Evolutionary conservation across 2,329 filamentous ascomycete species (phyloP).

Genomic region (Arthrobotrys megalospora): DNA sequence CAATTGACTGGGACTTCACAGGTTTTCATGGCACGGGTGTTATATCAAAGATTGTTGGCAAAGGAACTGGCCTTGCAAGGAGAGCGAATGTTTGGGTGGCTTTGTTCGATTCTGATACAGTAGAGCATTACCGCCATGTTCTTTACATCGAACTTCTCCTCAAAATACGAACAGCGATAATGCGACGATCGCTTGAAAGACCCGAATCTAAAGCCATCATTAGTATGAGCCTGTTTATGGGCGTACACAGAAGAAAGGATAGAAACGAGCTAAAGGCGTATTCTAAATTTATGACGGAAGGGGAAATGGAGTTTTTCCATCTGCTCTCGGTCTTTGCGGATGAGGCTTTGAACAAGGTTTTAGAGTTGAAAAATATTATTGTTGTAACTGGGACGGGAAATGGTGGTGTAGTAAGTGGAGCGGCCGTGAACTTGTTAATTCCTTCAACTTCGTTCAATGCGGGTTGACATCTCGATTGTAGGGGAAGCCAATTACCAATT

Average conservation of each 20-base stretch:
- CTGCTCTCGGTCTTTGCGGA: constrained; percentile 9
- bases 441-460: background rate
- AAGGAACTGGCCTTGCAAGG: constrained; percentile 18
- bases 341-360: background rate
- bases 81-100: constrained; percentile 11
- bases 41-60: constrained; percentile 33
- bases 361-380: constrained; percentile 3
- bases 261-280: background rate
- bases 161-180: constrained; percentile 7
- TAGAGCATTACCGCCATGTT: background rate
- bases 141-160: constrained; percentile 8
- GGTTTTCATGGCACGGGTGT: constrained; percentile 10
- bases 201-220: constrained; percentile 15
- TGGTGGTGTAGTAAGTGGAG: constrained; percentile 5
- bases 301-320: constrained; percentile 4
- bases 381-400: constrained; percentile 21
- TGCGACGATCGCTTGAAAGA: background rate
- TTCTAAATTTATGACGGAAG: background rate
- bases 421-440: background rate
- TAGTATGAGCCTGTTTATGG: constrained; percentile 1
- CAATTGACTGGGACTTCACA: background rate
- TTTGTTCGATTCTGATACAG: background rate
- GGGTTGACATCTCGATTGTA: background rate
- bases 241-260: background rate
- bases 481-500: background rate